Conservation (phyloP, 2,329 filamentous ascomycete genomes). For the Aspergillus ochraceus region DNA sequence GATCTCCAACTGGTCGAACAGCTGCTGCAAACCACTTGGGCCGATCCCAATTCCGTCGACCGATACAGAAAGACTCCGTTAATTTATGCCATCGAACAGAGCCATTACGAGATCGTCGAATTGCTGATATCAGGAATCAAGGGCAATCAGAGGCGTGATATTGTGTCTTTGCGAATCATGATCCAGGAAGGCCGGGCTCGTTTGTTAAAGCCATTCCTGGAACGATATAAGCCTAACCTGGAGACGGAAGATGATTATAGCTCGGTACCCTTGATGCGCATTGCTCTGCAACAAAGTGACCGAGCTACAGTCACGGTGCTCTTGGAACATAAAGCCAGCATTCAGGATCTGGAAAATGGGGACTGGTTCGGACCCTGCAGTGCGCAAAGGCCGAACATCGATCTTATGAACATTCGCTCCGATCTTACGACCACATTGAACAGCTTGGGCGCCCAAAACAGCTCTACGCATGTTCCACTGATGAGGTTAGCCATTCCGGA, state of each 20-base stretch:
- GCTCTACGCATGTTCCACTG: constrained; percentile 9
- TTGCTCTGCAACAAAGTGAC: constrained; percentile 19
- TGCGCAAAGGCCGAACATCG: background rate
- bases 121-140: constrained; percentile 10
- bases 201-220: constrained; percentile 13
- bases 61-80: constrained; percentile 16
- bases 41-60: constrained; percentile 16
- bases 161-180: constrained; percentile 14
- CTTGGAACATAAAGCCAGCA: constrained; percentile 15
- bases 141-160: background rate
- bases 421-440: background rate
- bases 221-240: constrained; percentile 11
- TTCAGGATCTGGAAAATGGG: constrained; percentile 9
- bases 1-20: constrained; percentile 8
- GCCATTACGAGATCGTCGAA: constrained; percentile 14
- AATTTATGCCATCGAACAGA: constrained; percentile 17
- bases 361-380: constrained; percentile 19
- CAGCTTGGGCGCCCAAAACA: background rate
- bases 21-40: constrained; percentile 13
- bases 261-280: constrained; percentile 12
- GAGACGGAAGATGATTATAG: constrained; percentile 12
- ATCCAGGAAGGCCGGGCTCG: constrained; percentile 15
- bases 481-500: constrained; percentile 14
- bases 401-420: background rate
- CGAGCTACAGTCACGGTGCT: constrained; percentile 14